Base-by-base conservation (phyloP, 176 grass and related monocot species). In the Tillandsia fasciculata region DNA sequence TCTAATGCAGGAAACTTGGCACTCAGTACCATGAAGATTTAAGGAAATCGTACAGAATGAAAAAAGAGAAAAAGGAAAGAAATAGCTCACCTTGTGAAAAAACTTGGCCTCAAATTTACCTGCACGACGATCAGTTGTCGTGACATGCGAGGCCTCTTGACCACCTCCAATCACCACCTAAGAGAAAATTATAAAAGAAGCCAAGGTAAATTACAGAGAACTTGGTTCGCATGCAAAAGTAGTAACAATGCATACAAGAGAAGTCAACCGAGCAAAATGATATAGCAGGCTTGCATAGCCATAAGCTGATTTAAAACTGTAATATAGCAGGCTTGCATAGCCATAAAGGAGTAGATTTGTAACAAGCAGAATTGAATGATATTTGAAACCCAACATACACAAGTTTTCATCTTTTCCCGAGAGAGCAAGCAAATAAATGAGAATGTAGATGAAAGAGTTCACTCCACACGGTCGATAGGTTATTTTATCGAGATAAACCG, bases 41-140 rank as follows among this genome's bases (percentile, higher is more conserved):
- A 61, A 23, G 15, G 56, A 7, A 18, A 18, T 9, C 20, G 1
- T 4, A 15, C 56, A 61, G 22, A 61, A 9, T 61, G 9, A 18
- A 20, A 61, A 23, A 61, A 61, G 56, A 14, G 23, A 29, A 23
- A 1, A 61, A 50, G n/a, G 52, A 13, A 12, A 15, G 8, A 61
- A 48, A 29, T 22, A 63, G 11, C 12, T 56, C 26, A 90, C 86
- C 86, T 90, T 92, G 59, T 97, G 84, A 74, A 85, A 92, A 69
- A 90, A 97, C 74, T 92, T 92, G 27, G 93, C 93, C 77, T 97
- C 89, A 49, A 97, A 97, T 80, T 97, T 97, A 42, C 89, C 89
- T 12, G 89, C 93, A 67, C 81, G 83, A 3, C 79, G 81, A 33
- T 92, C 93, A 10, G 86, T 90, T 75, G 83, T 92, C 15, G 83